A percentile compares a stretch with the other conserved stretches of the same genome.
These are phyloP conservation scores for Candida qinlingensis DNA, from an alignment of 805 yeast species.

Conservation along the genomic window DNA sequence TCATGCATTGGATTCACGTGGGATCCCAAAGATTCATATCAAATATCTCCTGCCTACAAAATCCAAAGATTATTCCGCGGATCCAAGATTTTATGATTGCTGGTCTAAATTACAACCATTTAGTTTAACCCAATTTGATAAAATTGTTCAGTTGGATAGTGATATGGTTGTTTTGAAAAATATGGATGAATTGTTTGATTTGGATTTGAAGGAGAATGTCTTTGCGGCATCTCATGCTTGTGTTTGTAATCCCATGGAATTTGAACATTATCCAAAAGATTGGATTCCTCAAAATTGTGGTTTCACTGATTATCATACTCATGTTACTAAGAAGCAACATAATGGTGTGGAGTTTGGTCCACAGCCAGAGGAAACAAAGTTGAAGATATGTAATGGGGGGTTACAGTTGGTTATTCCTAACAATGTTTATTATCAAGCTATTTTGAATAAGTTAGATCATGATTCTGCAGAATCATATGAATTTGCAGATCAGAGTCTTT, in stretches of 20 bases:
- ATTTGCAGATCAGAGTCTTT: constrained; percentile 54
- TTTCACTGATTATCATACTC: constrained; percentile 34
- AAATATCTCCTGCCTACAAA: constrained; percentile 38
- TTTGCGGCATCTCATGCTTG: constrained; percentile 61
- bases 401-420: constrained; percentile 45
- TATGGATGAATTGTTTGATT: constrained; percentile 55
- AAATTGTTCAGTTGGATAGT: constrained; percentile 50
- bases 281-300: constrained; percentile 51
- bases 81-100: constrained; percentile 52
- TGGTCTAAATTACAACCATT: constrained; percentile 60
- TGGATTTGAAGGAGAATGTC: constrained; percentile 31
- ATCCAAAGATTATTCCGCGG: constrained; percentile 41
- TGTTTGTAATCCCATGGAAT: constrained; percentile 52
- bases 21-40: constrained; percentile 37
- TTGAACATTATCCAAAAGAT: constrained; percentile 46
- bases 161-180: constrained; percentile 54
- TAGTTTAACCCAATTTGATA: constrained; percentile 42
- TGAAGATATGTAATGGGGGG: constrained; percentile 56
- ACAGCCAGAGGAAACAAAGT: constrained; percentile 29
- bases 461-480: constrained; percentile 36
- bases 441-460: constrained; percentile 34
- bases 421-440: constrained; percentile 31
- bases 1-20: constrained; percentile 31
- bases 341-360: constrained; percentile 35
- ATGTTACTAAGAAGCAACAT: constrained; percentile 14